Evolutionary conservation across 192 early-diverging fungal species (phyloP).

Genomic region (Coemansia furcata): DNA sequence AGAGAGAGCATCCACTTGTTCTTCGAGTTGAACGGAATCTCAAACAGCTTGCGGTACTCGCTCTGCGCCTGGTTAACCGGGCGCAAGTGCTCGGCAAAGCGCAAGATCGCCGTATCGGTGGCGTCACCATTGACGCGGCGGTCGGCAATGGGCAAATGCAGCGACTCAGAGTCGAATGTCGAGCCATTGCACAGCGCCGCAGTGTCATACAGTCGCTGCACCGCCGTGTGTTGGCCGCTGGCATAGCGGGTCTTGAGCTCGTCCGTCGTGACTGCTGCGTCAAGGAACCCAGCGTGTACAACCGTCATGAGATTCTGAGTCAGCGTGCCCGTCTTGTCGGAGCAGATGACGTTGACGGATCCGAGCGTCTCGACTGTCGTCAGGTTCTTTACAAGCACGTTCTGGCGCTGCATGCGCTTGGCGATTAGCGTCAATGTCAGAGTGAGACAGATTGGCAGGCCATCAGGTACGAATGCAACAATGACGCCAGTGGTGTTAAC

Average conservation of each 20-base stretch:
- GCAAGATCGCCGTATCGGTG: conserved; percentile 72
- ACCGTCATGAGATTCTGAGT: conserved; percentile 95
- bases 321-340: conserved; percentile 95
- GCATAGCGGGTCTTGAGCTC: neutral
- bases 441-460: too few species aligned
- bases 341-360: conserved; percentile 92
- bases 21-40: conserved; percentile 67
- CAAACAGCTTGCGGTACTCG: conserved; percentile 16
- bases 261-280: conserved; percentile 1
- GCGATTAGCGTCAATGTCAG: conserved; percentile 90
- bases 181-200: conserved; percentile 63
- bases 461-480: conserved; percentile 59
- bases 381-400: conserved; percentile 81
- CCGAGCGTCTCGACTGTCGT: conserved; percentile 93
- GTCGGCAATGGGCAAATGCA: conserved; percentile 51
- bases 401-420: conserved; percentile 74
- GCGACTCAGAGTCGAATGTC: conserved; percentile 49
- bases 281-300: conserved; percentile 59
- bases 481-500: conserved; percentile 11
- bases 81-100: conserved; percentile 45
- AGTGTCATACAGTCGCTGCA: conserved; percentile 13
- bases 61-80: neutral
- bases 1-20: conserved; percentile 75
- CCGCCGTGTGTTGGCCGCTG: neutral
- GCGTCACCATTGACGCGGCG: conserved; percentile 61